Evolutionary conservation across 768 basidiomycete genomes (phyloP).

Genomic region (Arthromyces matolae): DNA sequence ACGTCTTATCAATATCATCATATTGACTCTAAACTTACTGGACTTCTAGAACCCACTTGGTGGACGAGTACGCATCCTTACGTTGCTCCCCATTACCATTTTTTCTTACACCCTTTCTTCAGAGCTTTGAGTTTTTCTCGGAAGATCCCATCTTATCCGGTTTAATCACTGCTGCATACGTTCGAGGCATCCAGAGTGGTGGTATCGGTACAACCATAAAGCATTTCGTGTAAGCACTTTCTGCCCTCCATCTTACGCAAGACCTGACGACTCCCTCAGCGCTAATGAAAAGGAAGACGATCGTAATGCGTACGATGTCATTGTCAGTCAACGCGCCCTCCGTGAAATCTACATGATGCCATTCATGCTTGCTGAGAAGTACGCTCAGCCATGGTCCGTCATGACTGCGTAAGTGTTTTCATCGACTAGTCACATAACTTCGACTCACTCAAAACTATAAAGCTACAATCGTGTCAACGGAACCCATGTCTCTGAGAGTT

Average conservation of each 20-base stretch:
- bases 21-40: too few species aligned
- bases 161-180: constrained; percentile 63
- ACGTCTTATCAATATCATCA: too few species aligned
- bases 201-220: constrained; percentile 79
- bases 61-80: constrained; percentile 48
- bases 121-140: constrained; percentile 78
- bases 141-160: constrained; percentile 78
- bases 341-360: constrained; percentile 76
- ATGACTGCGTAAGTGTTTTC: constrained; percentile 60
- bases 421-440: not conserved
- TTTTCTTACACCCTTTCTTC: too few species aligned
- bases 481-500: constrained; percentile 64
- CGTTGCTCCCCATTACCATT: not conserved
- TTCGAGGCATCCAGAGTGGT: constrained; percentile 73
- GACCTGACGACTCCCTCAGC: constrained; percentile 26
- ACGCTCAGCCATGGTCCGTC: constrained; percentile 61
- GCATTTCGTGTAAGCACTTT: constrained; percentile 63
- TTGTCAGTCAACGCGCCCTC: constrained; percentile 61
- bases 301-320: constrained; percentile 63
- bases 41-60: constrained; percentile 59
- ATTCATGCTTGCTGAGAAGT: constrained; percentile 69
- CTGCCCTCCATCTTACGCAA: not conserved
- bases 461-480: constrained; percentile 81
- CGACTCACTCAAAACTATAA: not conserved
- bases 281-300: constrained; percentile 84